Evolutionary conservation across 306 rosid genomes (phyloP).

Genomic region (Vigna unguiculata): DNA sequence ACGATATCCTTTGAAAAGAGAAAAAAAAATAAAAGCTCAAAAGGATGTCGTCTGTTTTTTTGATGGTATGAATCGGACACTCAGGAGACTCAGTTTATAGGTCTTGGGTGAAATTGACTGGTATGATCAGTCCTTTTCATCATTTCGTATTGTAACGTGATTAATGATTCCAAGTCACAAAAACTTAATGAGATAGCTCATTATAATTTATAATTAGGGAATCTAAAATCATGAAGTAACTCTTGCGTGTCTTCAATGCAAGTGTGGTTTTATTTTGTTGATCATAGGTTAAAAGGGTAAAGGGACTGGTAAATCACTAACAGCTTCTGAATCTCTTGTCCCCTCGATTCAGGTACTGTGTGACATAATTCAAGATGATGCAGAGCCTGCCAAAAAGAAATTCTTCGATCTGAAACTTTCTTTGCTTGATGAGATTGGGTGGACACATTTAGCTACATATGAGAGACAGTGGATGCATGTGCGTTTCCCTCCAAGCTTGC

Average conservation of each 20-base stretch:
- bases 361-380: slow-evolving; percentile 79
- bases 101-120: not conserved
- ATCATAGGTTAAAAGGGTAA: not conserved
- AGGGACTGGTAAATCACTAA: slow-evolving; percentile 11
- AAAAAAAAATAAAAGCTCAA: not conserved
- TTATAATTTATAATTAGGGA: slow-evolving; percentile 1
- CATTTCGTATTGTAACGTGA: slow-evolving; percentile 5
- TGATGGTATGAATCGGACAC: not conserved
- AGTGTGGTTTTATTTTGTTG: slow-evolving; percentile 21
- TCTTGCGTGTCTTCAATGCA: slow-evolving; percentile 27
- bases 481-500: slow-evolving; percentile 82
- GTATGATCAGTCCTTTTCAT: slow-evolving; percentile 5
- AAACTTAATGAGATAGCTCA: slow-evolving; percentile 13
- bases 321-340: slow-evolving; percentile 16
- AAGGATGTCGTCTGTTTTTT: not conserved
- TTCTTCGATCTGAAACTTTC: slow-evolving; percentile 78
- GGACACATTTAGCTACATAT: slow-evolving; percentile 74
- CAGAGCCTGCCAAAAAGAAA: slow-evolving; percentile 82
- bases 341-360: slow-evolving; percentile 58
- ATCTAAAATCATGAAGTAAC: slow-evolving; percentile 23
- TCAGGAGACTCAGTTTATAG: not conserved
- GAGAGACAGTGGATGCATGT: slow-evolving; percentile 92
- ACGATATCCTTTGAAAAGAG: not conserved
- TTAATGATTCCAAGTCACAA: not conserved
- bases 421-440: slow-evolving; percentile 82